phyloP scores from a whole-genome alignment of 768 basidiomycete genomes.

The Tricholoma furcatifolium region DNA sequence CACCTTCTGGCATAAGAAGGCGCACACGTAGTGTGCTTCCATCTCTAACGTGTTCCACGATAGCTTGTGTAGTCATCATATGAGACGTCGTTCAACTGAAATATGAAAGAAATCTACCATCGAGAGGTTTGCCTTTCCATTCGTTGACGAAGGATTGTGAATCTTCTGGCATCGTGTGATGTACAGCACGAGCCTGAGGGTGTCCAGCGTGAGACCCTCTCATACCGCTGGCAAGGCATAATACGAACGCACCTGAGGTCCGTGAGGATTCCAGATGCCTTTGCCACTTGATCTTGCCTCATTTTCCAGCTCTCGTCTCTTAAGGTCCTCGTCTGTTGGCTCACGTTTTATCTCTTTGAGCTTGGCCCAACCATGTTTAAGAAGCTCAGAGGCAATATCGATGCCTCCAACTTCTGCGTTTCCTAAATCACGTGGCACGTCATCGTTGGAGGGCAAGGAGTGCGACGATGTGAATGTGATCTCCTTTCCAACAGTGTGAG shows the following conservation, averaged over 20 bases:
- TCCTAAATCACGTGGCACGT: constrained; percentile 77
- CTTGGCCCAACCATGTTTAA: constrained; percentile 91
- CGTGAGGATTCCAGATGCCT: constrained; percentile 86
- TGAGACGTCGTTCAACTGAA: constrained; percentile 5
- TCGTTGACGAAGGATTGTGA: constrained; percentile 86
- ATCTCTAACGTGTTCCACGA: constrained; percentile 93
- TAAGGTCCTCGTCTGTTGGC: constrained; percentile 73
- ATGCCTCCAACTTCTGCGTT: constrained; percentile 68
- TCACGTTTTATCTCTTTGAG: constrained; percentile 87
- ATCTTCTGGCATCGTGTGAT: constrained; percentile 87
- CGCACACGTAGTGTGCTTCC: constrained; percentile 89
- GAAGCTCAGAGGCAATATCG: constrained; percentile 74
- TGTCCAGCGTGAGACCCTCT: constrained; percentile 4
- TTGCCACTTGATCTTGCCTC: constrained; percentile 74
- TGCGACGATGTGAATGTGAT: constrained; percentile 82
- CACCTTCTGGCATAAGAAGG: constrained; percentile 81
- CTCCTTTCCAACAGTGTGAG: constrained; percentile 86
- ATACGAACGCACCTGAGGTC: constrained; percentile 53
- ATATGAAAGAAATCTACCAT: constrained; percentile 50
- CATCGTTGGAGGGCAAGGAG: constrained; percentile 74
- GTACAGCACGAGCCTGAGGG: constrained; percentile 64
- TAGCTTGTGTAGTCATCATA: constrained; percentile 45
- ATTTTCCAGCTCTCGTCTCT: constrained; percentile 69
- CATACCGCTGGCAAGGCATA: neutral
- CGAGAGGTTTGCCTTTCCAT: constrained; percentile 89